These are phyloP conservation scores for Linderina pennispora DNA, from an alignment of 192 early-diverging fungal species.

Conservation along the genomic window DNA sequence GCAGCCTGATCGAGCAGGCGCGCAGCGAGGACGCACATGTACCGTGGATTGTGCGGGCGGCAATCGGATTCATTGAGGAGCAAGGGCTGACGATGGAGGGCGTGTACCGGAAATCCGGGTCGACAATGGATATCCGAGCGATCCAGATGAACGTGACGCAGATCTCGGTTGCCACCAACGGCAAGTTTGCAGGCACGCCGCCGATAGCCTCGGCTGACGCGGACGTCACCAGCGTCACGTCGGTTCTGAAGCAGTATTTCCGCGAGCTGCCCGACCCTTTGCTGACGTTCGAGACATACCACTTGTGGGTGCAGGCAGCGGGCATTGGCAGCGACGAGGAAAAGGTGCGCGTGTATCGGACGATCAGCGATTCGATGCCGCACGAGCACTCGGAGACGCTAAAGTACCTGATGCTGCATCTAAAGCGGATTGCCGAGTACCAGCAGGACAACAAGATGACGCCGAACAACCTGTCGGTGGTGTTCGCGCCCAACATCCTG, in stretches of 20 bases:
- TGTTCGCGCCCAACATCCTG: slow-evolving; percentile 88
- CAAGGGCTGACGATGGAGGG: slow-evolving; percentile 68
- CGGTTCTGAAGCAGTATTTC: slow-evolving; percentile 76
- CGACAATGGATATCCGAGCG: slow-evolving; percentile 61
- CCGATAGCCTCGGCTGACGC: slow-evolving; percentile 19
- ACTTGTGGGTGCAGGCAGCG: slow-evolving; percentile 56
- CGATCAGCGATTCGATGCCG: slow-evolving; percentile 52
- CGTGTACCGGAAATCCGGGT: slow-evolving; percentile 76
- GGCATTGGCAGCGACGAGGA: slow-evolving; percentile 19
- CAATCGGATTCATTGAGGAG: slow-evolving; percentile 61
- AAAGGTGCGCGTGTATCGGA: slow-evolving; percentile 35
- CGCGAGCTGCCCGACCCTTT: slow-evolving; percentile 69
- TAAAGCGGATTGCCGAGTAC: slow-evolving; percentile 56
- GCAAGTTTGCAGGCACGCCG: slow-evolving; percentile 41
- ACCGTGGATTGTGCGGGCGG: slow-evolving; percentile 63
- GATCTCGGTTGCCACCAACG: slow-evolving; percentile 46
- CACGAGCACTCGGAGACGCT: slow-evolving; percentile 57
- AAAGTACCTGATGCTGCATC: slow-evolving; percentile 55
- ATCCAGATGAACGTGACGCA: slow-evolving; percentile 60
- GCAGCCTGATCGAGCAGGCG: slow-evolving; percentile 49
- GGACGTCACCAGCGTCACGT: slow-evolving; percentile 75
- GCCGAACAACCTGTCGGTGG: slow-evolving; percentile 85
- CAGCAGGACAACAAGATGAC: slow-evolving; percentile 80
- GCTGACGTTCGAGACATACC: slow-evolving; percentile 63
- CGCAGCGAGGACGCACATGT: slow-evolving; percentile 52